Conservation (phyloP, 768 basidiomycete genomes). For the Lentinula detonsa region DNA sequence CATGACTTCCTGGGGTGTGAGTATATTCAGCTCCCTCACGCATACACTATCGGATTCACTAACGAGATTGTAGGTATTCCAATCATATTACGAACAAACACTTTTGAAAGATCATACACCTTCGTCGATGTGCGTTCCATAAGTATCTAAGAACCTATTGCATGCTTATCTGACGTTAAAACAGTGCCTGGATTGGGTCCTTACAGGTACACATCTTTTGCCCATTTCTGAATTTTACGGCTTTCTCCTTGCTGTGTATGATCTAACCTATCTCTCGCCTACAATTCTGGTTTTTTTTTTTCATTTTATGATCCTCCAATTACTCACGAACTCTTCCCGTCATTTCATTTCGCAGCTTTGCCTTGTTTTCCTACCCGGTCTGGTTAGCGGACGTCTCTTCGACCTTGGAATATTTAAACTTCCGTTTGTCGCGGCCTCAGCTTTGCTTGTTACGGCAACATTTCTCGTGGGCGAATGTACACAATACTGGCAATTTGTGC, state of each 20-base stretch:
- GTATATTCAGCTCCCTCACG: not conserved
- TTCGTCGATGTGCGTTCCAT: conserved; percentile 11
- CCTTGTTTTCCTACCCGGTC: conserved; percentile 33
- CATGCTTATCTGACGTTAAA: not conserved
- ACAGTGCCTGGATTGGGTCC: conserved; percentile 52
- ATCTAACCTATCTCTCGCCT: not conserved
- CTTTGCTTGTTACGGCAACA: conserved; percentile 29
- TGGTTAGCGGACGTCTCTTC: conserved; percentile 42
- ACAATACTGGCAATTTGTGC: conserved; percentile 48
- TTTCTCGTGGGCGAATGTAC: conserved; percentile 47
- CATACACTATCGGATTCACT: not conserved
- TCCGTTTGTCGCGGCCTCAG: conserved; percentile 29
- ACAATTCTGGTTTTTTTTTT: not conserved
- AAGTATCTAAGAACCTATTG: not conserved
- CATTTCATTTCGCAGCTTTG: conserved; percentile 24
- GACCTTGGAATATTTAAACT: conserved; percentile 42
- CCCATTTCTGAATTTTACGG: not conserved
- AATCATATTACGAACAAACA: conserved; percentile 13
- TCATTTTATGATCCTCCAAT: too few species aligned
- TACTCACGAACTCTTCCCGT: too few species aligned
- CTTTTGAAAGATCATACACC: conserved; percentile 9
- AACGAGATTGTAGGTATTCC: conserved; percentile 12
- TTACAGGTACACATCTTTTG: conserved; percentile 30
- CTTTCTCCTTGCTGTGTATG: not conserved
- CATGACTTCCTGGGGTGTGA: conserved; percentile 40